Evolutionary conservation across 1,284 basidiomycete genomes (phyloP), one percentile per base, ranked within the genome.

Genomic region (Ustilago sp.): DNA sequence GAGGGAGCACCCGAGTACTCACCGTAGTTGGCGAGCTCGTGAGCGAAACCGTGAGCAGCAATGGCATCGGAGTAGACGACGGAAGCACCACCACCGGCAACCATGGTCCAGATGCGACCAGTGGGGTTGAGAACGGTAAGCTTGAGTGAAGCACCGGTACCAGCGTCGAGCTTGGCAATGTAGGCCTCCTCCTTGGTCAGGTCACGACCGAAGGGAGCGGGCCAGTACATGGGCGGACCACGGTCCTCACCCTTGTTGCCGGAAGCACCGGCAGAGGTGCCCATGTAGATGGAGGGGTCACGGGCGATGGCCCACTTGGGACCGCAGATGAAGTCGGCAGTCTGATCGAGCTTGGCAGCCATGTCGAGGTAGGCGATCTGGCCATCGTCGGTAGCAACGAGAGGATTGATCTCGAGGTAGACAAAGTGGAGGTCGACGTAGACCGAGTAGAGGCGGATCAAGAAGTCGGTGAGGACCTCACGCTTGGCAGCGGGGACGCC

Each of bases 91-190:
- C 88, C 90, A 88, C 96, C 97, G 67, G 97, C 96, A 72, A 99
- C 96, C 96, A 99, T 99, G 79, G 96, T 99, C 96, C 96, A 99
- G 82, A 99, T 92, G 76, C 95, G 93, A 79, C 96, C 97, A 85
- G 93, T 91, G 60, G 93, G 88, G 88, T 99, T 98, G 83, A 99
- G 90, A 61, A 99, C 96, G 64, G 96, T 99, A 60, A 99, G 90
- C 88, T 99, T 99, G 87, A 99, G 92, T 32, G 95, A 98, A 79
- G 97, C 95, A 89, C 96, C 96, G 51, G 96, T 99, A 48, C 94
- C 95, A 17, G 91, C 93, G 82, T 99, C 96, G 76, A 99, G 91
- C 88, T 97, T 98, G 89, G 97, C 94, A 87, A 99, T 98, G 89
- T 98, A 99, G 13, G 95, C 96, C 88, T 99, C 96, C 87, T 98